Base-by-base conservation (phyloP, 352 stramenopile species). In the Phytophthora ramorum region DNA sequence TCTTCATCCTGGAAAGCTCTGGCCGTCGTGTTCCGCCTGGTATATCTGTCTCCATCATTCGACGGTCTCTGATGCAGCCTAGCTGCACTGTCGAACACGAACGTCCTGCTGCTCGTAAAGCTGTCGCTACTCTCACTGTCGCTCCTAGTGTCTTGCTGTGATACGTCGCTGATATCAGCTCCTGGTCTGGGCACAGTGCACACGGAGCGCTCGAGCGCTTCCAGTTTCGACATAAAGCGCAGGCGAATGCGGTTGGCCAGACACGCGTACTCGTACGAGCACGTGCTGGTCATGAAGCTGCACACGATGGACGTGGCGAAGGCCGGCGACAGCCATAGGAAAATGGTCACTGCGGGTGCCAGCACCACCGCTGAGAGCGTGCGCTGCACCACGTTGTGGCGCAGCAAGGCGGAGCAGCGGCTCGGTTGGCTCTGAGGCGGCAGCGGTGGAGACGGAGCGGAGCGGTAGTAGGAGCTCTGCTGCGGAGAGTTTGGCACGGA, bases 241-340 rank as follows among this genome's bases (percentile, higher is more conserved):
- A 77, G 58, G 13, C 87, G 79, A 48, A 94, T 92, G 46, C 86
- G 69, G 53, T 89, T 78, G 1, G 83, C 71, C 32, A 94, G 72
- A 67, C 83, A 94, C 54, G 86, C 70, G 63, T 88, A 94, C 66
- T 94, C 85, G 70, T 90, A 94, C 40, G 69, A 84, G 62, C 79
- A 90, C 0, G 81, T 72, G 41, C 74, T 89, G 46, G 71, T 83
- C 43, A 92, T 67, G 35, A 88, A 86, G 52, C 75, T 83, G 72
- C 83, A 92, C 17, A 92, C 79, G 0, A 79, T 89, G 4, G 81
- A 77, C 16, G 83, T 92, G 1, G 81, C 81, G 57, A 90, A 83
- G 13, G 78, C 81, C 0, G 83, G 83, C 26, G 83, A 92, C n/a
- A 80, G 51, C 83, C 83, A 90, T 16, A 94, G 71, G 43, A 92